Evolutionary conservation across 495 filamentous ascomycete genomes (phyloP).

Genomic region (Astrothelium subdiscretum): DNA sequence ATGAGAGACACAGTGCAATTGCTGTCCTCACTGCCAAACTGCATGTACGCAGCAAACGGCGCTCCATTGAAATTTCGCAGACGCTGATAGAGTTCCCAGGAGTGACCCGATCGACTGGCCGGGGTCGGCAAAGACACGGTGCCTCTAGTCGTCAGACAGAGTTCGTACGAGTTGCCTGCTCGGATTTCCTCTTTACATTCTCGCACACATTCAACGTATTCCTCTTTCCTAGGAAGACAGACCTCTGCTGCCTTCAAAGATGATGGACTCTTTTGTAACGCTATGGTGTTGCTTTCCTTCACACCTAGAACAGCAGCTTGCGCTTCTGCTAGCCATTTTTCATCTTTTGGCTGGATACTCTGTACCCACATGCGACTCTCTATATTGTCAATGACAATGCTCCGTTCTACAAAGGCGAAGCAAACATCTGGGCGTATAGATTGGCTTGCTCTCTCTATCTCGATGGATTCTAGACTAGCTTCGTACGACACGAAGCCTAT

Average conservation of each 20-base stretch:
- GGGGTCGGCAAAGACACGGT: constrained; percentile 36
- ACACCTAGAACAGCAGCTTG: constrained; percentile 7
- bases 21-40: constrained; percentile 33
- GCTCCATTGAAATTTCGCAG: constrained; percentile 68
- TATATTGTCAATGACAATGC: constrained; percentile 67
- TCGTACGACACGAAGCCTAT: constrained; percentile 89
- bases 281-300: constrained; percentile 7
- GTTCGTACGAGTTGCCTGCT: constrained; percentile 80
- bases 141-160: constrained; percentile 75
- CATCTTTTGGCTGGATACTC: constrained; percentile 30
- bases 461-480: constrained; percentile 56
- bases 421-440: constrained; percentile 56
- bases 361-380: constrained; percentile 54
- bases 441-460: constrained; percentile 22
- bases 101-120: constrained; percentile 20
- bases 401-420: constrained; percentile 66
- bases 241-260: background rate
- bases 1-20: constrained; percentile 50
- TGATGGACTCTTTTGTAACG: background rate
- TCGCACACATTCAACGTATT: constrained; percentile 55
- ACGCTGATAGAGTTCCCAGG: constrained; percentile 61
- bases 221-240: background rate
- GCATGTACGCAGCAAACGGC: constrained; percentile 73
- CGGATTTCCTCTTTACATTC: constrained; percentile 60
- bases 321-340: constrained; percentile 29